Base-by-base conservation (phyloP, 1,284 basidiomycete species). In the Wolfiporia cocos region DNA sequence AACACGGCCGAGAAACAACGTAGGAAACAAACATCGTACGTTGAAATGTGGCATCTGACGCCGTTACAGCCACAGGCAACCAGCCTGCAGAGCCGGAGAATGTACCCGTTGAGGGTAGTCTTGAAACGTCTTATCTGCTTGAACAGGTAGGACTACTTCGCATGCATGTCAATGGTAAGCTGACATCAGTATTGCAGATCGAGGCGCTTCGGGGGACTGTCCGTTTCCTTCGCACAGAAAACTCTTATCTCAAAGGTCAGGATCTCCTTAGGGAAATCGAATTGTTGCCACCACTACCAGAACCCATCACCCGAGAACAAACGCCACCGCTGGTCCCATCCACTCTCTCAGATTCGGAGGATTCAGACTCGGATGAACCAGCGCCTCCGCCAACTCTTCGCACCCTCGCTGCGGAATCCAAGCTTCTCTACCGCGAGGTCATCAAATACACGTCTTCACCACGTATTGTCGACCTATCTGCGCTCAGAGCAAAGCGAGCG, bases 191-290 rank as follows among this genome's bases (percentile, higher is more conserved):
- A 33, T 32, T 4, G 21, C 60, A 95, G 84, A 78, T 98, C 54
- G 90, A 95, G 40, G 86, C 86, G n/a, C 75, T 98, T 15, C 85
- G 90, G 33, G 82, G 85, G 2, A 92, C 92, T 0, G 78, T 99
- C 20, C 81, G 88, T 21, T 95, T 88, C 76, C 70, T 99, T 21
- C 81, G 93, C 15, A 80, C 75, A 28, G 95, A 99, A 63, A 99
- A 99, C 62, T 78, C 88, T 1, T 88, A 88, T 59, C 79, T 99
- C 61, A 94, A 90, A 59, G 86, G 91, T 2, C 84, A 89, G 58
- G 90, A 92, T 56, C 71, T 97, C 1, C 77, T 94, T 49, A 74
- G 77, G 43, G 87, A 92, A 54, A 80, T 98, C 43, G 76, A 86
- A 48, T 62, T 78, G 3, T 69, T 98, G 0, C 87, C 84, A 9